Evolutionary conservation across 148 eudicot species (phyloP), one percentile per base, ranked within the genome.

Genomic region (Polygonum aviculare): DNA sequence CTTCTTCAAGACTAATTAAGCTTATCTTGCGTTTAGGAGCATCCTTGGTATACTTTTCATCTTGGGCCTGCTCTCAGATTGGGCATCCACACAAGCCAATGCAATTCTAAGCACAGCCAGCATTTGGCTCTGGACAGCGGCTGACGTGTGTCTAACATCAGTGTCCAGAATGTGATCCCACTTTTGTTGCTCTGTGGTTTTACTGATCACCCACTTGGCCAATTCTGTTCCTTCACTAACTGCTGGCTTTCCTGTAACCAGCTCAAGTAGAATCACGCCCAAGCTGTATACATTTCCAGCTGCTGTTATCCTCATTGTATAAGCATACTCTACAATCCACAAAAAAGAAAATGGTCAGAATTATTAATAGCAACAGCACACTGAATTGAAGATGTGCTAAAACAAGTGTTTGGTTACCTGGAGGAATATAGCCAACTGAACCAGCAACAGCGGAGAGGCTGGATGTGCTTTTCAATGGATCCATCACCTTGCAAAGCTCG

Each of bases 371-470:
- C 7, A n/a, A n/a, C n/a, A n/a, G n/a, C n/a, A n/a, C n/a, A 18
- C 7, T 54, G 7, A 18, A n/a, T 2, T 54, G 57, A 55, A 55
- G 33, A 55, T 55, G 65, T 57, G 31, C 65, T 35, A 35, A 14
- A 57, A 69, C 54, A 44, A 16, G 14, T 54, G 36, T 55, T 40
- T 48, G 12, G 31, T 76, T 79, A 94, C 98, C 98, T 85, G 98
- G 95, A 74, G 98, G 98, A 63, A 91, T 84, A 63, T 91, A 94
- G 77, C 98, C 98, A 63, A 90, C 93, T 62, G 97, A 87, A 74
- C 94, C 95, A 67, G 93, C 91, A 75, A 94, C 81, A 67, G 94
- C 84, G 12, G 98, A 91, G 77, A 90, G 87, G 79, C 93, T 91
- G 73, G 88, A 80, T 4, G 88, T 87, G 81, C 86, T 86, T 75